phyloP scores from a whole-genome alignment of 192 early-diverging fungal species.

The Mortierella claussenii region DNA sequence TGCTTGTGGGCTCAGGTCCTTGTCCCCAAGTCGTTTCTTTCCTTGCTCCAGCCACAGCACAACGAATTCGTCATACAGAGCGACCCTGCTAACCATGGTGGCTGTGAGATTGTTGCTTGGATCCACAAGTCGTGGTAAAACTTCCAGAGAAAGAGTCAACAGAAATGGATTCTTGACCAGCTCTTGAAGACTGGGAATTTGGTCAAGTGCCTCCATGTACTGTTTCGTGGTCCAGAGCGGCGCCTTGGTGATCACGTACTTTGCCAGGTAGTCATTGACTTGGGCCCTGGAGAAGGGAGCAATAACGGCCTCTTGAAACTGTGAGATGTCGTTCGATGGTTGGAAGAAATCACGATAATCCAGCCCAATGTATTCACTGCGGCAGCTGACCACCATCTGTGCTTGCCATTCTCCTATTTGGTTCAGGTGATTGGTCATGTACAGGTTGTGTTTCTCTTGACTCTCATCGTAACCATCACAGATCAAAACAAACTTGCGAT shows the following conservation, averaged over 20 bases:
- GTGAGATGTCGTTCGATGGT: neutral
- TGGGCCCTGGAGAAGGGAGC: conserved; percentile 22
- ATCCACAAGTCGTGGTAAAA: conserved; percentile 17
- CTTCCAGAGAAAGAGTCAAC: conserved; percentile 19
- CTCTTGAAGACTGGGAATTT: conserved; percentile 22
- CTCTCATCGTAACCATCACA: conserved; percentile 35
- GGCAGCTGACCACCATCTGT: conserved; percentile 31
- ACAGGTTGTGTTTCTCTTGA: conserved; percentile 25
- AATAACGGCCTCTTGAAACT: conserved; percentile 32
- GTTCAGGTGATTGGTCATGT: conserved; percentile 19
- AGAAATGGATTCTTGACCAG: conserved; percentile 30
- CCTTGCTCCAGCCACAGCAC: conserved; percentile 17
- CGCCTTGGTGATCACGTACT: conserved; percentile 22
- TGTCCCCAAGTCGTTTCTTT: conserved; percentile 1
- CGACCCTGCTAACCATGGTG: conserved; percentile 5
- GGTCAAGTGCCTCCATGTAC: conserved; percentile 15
- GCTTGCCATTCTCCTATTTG: conserved; percentile 16
- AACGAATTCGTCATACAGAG: conserved; percentile 27
- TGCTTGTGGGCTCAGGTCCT: conserved; percentile 11
- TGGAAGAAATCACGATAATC: conserved; percentile 29
- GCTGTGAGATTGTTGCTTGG: conserved; percentile 2
- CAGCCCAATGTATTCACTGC: conserved; percentile 25
- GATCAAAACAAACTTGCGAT: conserved; percentile 23
- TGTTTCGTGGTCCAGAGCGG: conserved; percentile 9
- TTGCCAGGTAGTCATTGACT: conserved; percentile 6